A percentile compares a stretch with the other conserved stretches of the same genome.
phyloP scores from a whole-genome alignment of 139 green algal species.

The Haematococcus lacustris region DNA sequence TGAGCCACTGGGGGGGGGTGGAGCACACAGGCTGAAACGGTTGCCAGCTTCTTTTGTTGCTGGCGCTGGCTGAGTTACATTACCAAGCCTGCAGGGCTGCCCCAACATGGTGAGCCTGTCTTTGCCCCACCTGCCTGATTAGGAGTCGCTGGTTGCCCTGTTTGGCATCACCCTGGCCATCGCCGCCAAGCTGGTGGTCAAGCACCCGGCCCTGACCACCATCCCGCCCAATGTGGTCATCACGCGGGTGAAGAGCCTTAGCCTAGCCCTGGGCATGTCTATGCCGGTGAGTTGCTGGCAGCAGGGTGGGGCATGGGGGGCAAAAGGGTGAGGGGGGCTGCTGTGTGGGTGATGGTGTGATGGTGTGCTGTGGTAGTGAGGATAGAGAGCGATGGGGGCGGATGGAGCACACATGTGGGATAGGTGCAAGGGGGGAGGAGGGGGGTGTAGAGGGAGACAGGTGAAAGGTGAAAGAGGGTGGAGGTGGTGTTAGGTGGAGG shows the following conservation, averaged over 20 bases:
- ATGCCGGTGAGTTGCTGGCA: slow-evolving; percentile 40
- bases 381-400: too few relatives aligned
- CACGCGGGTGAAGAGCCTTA: slow-evolving; percentile 37
- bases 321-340: too few relatives aligned
- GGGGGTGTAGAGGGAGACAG: too few relatives aligned
- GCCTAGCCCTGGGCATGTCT: slow-evolving; percentile 22
- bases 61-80: neutral
- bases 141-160: slow-evolving; percentile 38
- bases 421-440: too few relatives aligned
- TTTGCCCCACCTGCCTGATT: neutral
- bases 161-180: slow-evolving; percentile 19
- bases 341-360: too few relatives aligned
- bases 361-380: too few relatives aligned
- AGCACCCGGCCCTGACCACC: slow-evolving; percentile 34
- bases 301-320: too few relatives aligned
- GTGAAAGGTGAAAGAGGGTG: too few relatives aligned
- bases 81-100: neutral
- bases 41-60: neutral
- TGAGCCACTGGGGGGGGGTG: neutral
- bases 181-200: slow-evolving; percentile 29
- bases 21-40: neutral
- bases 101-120: neutral
- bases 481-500: too few relatives aligned
- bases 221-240: slow-evolving; percentile 50
- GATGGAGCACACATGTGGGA: too few relatives aligned